Evolutionary conservation across 2,329 filamentous ascomycete species (phyloP), one percentile per base, ranked within the genome.

Genomic region (Didymosphaeria variabile): DNA sequence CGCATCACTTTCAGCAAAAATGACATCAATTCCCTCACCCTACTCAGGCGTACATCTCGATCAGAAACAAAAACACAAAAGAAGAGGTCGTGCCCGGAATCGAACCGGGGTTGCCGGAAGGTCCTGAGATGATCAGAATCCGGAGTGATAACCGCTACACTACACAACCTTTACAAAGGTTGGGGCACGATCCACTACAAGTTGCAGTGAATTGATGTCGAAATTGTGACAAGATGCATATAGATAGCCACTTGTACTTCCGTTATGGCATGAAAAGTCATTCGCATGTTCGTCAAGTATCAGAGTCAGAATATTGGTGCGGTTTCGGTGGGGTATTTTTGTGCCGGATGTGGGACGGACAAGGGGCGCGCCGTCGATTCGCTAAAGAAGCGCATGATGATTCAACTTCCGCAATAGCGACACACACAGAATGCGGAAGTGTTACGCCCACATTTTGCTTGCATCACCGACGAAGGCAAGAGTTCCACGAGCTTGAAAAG

Each of bases 101-200:
- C 67, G 67, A 70, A 70, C 68, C 65, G 68, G 68, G 68, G 68
- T 70, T 69, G 65, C 68, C 66, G 67, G 68, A 70, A 70, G 34
- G 45, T 51, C 47, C 64, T 67, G 64, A 67, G 4, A 31, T 32
- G 29, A 67, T 70, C 68, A 70, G 68, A 70, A 70, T 70, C 68
- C 66, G 66, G 66, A 68, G 68, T 70, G 68, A 68, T 70, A 65
- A 70, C 68, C 68, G 65, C 68, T 70, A 68, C 65, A 62, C 60
- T 59, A 62, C 53, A 62, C 23, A 62, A 62, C 60, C 60, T n/a
- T n/a, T 60, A 15, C 31, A 19, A 40, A 29, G 49, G 49, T 52
- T 52, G 49, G 32, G 49, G 36, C 34, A 34, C 32, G 42, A 57
- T 52, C 32, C 49, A 52, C 49, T 45, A 45, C 50, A 42, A 19